Evolutionary conservation across 192 early-diverging fungal genomes (phyloP), one percentile per base, ranked within the genome.

Genomic region (Phycomyces blakesleeanus): DNA sequence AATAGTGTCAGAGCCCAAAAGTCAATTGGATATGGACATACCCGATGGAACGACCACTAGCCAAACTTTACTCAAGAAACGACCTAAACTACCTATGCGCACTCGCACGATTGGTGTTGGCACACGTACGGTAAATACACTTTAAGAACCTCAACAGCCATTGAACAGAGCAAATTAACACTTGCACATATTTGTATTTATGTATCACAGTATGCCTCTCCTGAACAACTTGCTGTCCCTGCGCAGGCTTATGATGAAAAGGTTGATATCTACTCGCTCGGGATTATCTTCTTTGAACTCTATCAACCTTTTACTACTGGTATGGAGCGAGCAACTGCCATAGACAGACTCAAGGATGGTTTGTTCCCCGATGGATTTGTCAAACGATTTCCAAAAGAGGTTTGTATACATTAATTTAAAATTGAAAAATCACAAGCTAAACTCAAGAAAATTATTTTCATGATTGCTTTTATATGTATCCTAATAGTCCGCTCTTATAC

Each of bases 281-380:
- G 97, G 3, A 96, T 99, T 42, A 89, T 99, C 40, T 88, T 99
- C 54, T 97, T 96, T 69, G 97, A 99, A 76, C 76, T 99, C 50
- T 89, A 88, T 72, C 89, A 91, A 29, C 93, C 95, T 25, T 88
- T 97, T 63, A 64, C 81, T 8, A 97, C 97, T 0, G 81, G 77
- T 0, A 97, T 98, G 94, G 97, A 99, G 74, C 87, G 97, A 0
- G 87, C 86, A 16, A 74, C 81, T 25, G 81, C 81, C 3, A 59
- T 98, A 22, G 59, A 77, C 41, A 81, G 83, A 1, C 72, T 95
- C 59, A 83, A 91, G 7, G 65, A 75, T 37, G 87, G 83, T 0
- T 79, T 85, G n/a, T 58, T 93, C n/a, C 87, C 89, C 0, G 70
- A 87, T 5, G 77, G 76, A 15, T 91, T 93, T 78, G 75, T 89